Evolutionary conservation across 2,329 filamentous ascomycete species (phyloP).

Genomic region (Fonsecaea nubica): DNA sequence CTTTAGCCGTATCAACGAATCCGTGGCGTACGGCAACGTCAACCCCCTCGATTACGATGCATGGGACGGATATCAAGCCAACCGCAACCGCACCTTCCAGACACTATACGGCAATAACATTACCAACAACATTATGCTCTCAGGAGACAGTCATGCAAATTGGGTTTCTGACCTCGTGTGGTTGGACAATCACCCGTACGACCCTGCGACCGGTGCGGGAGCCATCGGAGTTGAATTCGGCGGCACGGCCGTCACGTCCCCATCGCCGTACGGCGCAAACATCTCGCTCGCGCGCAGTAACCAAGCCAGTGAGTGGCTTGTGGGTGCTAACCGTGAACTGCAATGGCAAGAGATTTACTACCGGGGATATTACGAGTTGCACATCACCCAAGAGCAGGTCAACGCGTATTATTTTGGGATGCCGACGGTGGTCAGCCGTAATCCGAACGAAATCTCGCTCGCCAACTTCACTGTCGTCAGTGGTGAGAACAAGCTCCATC

Average conservation of each 20-base stretch:
- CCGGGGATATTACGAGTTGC: conserved; percentile 73
- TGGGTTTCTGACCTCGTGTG: conserved; percentile 69
- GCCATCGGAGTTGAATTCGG: conserved; percentile 69
- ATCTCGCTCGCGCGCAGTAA: conserved; percentile 62
- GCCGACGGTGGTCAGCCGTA: conserved; percentile 65
- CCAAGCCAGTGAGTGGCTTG: conserved; percentile 53
- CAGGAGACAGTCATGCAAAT: conserved; percentile 72
- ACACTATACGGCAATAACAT: conserved; percentile 72
- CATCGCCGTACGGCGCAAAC: conserved; percentile 65
- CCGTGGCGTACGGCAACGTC: conserved; percentile 50
- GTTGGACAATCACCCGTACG: conserved; percentile 62
- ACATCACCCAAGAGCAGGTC: conserved; percentile 62
- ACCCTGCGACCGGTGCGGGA: conserved; percentile 60
- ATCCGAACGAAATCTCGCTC: conserved; percentile 68
- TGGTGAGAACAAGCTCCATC: conserved; percentile 65
- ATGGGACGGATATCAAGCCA: conserved; percentile 72
- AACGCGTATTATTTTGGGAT: conserved; percentile 70
- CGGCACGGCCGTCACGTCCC: conserved; percentile 69
- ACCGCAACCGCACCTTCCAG: conserved; percentile 73
- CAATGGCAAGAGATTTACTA: conserved; percentile 78
- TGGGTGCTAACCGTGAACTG: conserved; percentile 65
- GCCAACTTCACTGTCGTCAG: conserved; percentile 72
- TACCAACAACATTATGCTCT: conserved; percentile 73
- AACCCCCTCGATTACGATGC: conserved; percentile 62
- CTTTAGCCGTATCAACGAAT: conserved; percentile 65